These are phyloP conservation scores for Colletotrichum camelliae DNA, from an alignment of 2,329 filamentous ascomycete genomes.

Conservation along the genomic window DNA sequence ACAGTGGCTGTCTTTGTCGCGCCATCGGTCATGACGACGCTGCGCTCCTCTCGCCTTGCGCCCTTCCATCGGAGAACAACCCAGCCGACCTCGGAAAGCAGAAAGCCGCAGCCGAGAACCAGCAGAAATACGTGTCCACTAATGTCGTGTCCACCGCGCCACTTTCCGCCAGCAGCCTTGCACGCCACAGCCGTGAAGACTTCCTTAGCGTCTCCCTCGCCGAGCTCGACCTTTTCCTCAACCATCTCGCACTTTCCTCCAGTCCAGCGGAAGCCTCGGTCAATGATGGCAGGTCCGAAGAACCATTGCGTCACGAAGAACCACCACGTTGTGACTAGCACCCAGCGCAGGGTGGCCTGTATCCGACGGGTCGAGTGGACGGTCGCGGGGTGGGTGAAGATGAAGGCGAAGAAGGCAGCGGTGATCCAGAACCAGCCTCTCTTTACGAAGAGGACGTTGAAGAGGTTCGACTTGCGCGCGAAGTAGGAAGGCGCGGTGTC, in stretches of 20 bases:
- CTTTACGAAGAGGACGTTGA: constrained; percentile 96
- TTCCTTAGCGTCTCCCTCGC: constrained; percentile 50
- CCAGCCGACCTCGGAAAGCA: constrained; percentile 79
- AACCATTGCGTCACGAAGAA: constrained; percentile 93
- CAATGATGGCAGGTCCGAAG: constrained; percentile 89
- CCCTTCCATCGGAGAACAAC: constrained; percentile 52
- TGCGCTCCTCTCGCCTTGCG: constrained; percentile 62
- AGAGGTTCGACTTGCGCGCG: constrained; percentile 88
- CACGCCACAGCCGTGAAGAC: constrained; percentile 80
- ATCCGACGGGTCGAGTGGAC: constrained; percentile 32
- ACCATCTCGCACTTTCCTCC: constrained; percentile 81
- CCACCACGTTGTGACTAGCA: constrained; percentile 78
- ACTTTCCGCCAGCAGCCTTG: constrained; percentile 80
- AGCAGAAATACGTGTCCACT: constrained; percentile 95
- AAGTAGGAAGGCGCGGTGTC: constrained; percentile 80
- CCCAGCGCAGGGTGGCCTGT: constrained; percentile 72
- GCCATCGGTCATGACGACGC: constrained; percentile 70
- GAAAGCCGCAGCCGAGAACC: constrained; percentile 80
- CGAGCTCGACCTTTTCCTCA: constrained; percentile 49
- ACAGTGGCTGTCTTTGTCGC: constrained; percentile 65
- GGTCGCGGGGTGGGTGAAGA: constrained; percentile 69
- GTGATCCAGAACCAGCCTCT: constrained; percentile 93
- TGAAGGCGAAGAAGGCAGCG: constrained; percentile 72
- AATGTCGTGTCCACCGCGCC: constrained; percentile 96
- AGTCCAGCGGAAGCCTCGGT: constrained; percentile 86